These are phyloP conservation scores for Sphaerosporella brunnea DNA, from an alignment of 495 filamentous ascomycete species.

Conservation along the genomic window DNA sequence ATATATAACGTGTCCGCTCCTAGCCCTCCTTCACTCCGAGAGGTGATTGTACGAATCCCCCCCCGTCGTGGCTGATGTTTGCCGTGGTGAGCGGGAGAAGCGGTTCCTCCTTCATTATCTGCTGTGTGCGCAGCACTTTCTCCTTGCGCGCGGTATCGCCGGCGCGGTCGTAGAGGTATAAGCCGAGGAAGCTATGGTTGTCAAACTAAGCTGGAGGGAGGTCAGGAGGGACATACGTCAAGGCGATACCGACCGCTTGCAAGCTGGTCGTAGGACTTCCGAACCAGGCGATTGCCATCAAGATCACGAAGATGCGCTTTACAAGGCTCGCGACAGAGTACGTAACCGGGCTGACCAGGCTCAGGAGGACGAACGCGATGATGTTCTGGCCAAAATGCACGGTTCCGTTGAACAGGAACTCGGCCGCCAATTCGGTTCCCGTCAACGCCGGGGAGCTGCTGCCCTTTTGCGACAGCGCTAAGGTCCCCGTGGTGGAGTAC, in stretches of 20 bases:
- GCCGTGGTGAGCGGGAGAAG: conserved; percentile 49
- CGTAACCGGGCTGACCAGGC: conserved; percentile 84
- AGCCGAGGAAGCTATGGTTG: conserved; percentile 45
- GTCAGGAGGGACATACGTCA: conserved; percentile 39
- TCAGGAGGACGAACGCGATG: conserved; percentile 76
- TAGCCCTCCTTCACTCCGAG: too few species aligned
- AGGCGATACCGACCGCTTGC: conserved; percentile 65
- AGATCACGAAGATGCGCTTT: conserved; percentile 93
- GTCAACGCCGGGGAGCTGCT: conserved; percentile 35
- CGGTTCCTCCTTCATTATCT: conserved; percentile 40
- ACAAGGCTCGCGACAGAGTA: conserved; percentile 91
- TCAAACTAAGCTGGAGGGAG: conserved; percentile 3
- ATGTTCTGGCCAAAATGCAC: conserved; percentile 97
- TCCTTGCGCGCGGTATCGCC: conserved; percentile 71
- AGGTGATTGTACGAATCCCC: too few species aligned
- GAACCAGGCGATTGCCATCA: conserved; percentile 92
- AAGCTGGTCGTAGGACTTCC: conserved; percentile 64
- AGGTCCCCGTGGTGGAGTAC: conserved; percentile 42
- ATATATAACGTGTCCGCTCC: too few species aligned
- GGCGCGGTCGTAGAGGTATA: conserved; percentile 93
- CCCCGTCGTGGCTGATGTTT: not conserved
- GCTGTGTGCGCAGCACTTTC: conserved; percentile 40
- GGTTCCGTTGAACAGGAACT: conserved; percentile 91
- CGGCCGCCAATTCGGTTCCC: conserved; percentile 39
- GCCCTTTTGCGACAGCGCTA: conserved; percentile 41